These are phyloP conservation scores for Wickerhamomyces sydowiorum DNA, from an alignment of 805 yeast species.

Conservation along the genomic window DNA sequence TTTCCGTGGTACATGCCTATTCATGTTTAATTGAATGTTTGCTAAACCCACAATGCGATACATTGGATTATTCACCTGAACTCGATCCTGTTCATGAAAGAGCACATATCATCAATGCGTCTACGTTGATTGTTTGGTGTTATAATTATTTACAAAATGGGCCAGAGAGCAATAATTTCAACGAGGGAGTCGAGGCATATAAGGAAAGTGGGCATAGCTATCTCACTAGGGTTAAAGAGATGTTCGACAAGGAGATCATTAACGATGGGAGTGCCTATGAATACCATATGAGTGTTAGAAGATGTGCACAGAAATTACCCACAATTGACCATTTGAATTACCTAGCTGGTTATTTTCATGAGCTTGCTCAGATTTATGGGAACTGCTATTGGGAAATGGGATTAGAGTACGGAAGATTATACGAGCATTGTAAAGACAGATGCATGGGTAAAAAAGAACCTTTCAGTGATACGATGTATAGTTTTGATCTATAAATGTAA, in stretches of 20 bases:
- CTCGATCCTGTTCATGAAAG: constrained; percentile 41
- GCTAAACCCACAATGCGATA: constrained; percentile 33
- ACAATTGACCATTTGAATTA: constrained; percentile 24
- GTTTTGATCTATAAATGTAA: too few relatives aligned
- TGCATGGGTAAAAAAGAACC: constrained; percentile 37
- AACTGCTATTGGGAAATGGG: constrained; percentile 47
- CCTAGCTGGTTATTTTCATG: constrained; percentile 45
- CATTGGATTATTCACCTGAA: constrained; percentile 36
- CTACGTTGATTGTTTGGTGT: constrained; percentile 35
- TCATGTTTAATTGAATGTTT: constrained; percentile 51
- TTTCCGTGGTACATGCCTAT: constrained; percentile 53
- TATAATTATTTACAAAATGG: constrained; percentile 42
- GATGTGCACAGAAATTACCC: constrained; percentile 5
- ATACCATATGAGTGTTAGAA: constrained; percentile 7
- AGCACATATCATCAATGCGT: constrained; percentile 20
- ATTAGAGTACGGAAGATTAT: constrained; percentile 41
- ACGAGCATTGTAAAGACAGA: constrained; percentile 46
- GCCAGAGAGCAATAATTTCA: constrained; percentile 23
- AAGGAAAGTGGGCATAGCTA: constrained; percentile 27
- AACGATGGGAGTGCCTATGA: neutral
- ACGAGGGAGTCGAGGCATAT: constrained; percentile 10
- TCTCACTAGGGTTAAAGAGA: constrained; percentile 24
- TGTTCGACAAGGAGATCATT: constrained; percentile 23
- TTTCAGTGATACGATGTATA: constrained; percentile 41
- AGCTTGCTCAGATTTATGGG: constrained; percentile 30